Base-by-base conservation (phyloP, 108 stramenopile genomes). In the Nannochloropsis salina region DNA sequence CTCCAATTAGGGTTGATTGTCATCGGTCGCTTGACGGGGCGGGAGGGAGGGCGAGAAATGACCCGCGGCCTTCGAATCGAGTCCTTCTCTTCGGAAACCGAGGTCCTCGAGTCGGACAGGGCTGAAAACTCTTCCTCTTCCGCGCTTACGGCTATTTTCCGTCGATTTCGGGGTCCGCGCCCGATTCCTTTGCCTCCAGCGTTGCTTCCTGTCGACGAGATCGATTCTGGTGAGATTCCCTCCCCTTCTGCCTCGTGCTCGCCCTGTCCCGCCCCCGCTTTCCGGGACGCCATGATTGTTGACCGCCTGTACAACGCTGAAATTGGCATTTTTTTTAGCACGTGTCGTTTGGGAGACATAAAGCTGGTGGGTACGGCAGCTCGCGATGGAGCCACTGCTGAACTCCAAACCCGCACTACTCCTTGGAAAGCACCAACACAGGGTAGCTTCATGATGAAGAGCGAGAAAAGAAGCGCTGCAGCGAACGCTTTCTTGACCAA, bases 111-210 rank as follows among this genome's bases (percentile, higher is more conserved):
- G n/a, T 74, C 61, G n/a, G 61, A 74, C 61, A 74, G n/a, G 15
- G 61, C 61, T n/a, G 61, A 15, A 6, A 74, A 74, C n/a, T 74
- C 61, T n/a, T 74, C 61, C 61, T 74, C 61, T n/a, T 74, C 61
- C 15, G 61, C 61, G n/a, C 61, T 74, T 15, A 74, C 61, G 61
- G 61, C n/a, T n/a, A 74, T 74, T 4, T 74, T 15, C 61, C 61
- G 61, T 4, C 61, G 61, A n/a, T 74, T 74, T 15, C 61, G 61
- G 3, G 61, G 61, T n/a, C 61, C 61, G n/a, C 61, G 61, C 6
- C 61, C 61, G 15, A 74, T 4, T n/a, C n/a, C n/a, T n/a, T 74
- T 3, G 61, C n/a, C 61, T 15, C n/a, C 61, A 2, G 61, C 20
- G 20, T 74, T 74, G 61, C 61, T 74, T n/a, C 61, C 61, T 74